Evolutionary conservation across 805 yeast genomes (phyloP), one percentile per base, ranked within the genome.

Genomic region (Ogataea degrootiae): DNA sequence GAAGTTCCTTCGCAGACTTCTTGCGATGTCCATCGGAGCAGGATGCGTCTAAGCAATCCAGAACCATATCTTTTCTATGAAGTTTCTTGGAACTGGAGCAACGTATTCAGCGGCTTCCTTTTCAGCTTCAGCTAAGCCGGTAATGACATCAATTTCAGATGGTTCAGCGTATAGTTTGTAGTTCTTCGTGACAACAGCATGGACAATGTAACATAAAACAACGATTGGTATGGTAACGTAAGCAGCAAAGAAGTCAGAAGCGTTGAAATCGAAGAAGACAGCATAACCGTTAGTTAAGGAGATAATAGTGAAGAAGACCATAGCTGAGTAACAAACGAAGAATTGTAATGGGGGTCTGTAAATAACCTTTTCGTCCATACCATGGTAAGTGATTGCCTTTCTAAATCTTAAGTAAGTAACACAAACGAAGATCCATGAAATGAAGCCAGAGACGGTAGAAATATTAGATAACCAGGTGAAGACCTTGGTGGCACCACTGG

Each of bases 381-480:
- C 70, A 58, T 83, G 79, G 66, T 60, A 76, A 5, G 57, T 53
- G 45, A 84, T 72, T 9, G 88, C 91, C 57, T 76, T 79, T 66
- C 87, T 79, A 76, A 77, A 83, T 60, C 87, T 72, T 22, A 79
- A 43, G 60, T 81, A 80, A 11, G 87, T 79, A 42, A 74, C 62
- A 17, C 76, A 63, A 38, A 79, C 74, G 46, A 75, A 66, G 37
- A 79, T 61, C 89, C 89, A 83, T 29, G 84, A 76, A 42, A 83
- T 61, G 65, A 83, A 82, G 14, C 87, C 87, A 4, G 87, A 79
- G 43, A 83, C 77, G 33, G 87, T 80, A 31, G 83, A 74, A 53
- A 83, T 76, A 61, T 82, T 82, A 17, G 83, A 70, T 47, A 83
- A 74, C 88, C 88, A 83, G 23, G 76, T 68, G 70, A 87, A 87